Evolutionary conservation across 2,329 filamentous ascomycete species (phyloP), one percentile per base, ranked within the genome.

Genomic region (Penicillium decumbens): DNA sequence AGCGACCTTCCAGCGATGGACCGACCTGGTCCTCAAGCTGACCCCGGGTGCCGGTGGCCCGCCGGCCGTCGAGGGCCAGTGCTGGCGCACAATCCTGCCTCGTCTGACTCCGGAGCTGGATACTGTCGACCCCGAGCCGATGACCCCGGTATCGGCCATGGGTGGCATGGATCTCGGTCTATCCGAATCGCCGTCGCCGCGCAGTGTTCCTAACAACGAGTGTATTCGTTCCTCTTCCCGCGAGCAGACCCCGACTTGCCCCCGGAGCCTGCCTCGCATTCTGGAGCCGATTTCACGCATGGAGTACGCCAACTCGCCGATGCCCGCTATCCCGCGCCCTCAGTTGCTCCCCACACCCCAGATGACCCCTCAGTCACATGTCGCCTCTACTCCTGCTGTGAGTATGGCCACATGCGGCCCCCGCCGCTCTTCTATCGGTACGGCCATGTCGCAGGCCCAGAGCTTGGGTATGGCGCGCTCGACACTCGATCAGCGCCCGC

Each of bases 1-100:
- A 59, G 80, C 85, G 3, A 80, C 88, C 8, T 97, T 95, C 73
- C 87, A 93, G 68, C 84, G 88, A 57, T 98, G 93, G 93, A 92
- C 89, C 39, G 89, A 95, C 55, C 86, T 96, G 56, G 88, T 97
- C 45, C 75, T 95, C 58, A 88, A 88, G 71, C 87, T 90, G 63
- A 91, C 87, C 12, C 88, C 89, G 18, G 74, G 74, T 13, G 72
- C 75, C 38, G 72, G 66, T 42, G 63, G 72, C 18, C 68, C 72
- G 43, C 65, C 63, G 53, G 63, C 51, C 52, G 47, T 53, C 38
- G 64, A 73, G 45, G 67, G 63, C 28, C 63, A 67, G 53, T 67
- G 65, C 45, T 76, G 73, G 72, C 69, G 64, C 41, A 66, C 68
- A 3, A 70, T 83, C 49, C 75, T 84, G 29, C 80, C 79, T 2